Base-by-base conservation (phyloP, 257 asterid genomes). In the Salvia miltiorrhiza region DNA sequence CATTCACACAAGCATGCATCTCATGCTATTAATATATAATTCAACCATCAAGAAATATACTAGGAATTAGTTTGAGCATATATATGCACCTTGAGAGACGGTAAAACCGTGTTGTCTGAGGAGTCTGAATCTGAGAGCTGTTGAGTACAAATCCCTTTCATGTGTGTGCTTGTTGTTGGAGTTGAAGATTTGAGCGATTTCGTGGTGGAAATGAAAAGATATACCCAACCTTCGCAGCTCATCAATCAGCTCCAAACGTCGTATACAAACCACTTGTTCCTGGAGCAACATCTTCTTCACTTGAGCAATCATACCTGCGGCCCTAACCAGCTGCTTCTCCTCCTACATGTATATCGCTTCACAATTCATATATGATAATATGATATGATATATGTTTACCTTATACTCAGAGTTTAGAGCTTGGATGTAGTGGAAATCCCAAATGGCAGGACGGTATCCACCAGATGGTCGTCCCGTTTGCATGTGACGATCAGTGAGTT, bases 121-220 rank as follows among this genome's bases (percentile, higher is more conserved):
- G 47, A 65, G 45, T 65, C 48, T 48, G 58, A 65, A 65, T 32
- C 13, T 0, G 6, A 65, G 61, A 32, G 61, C 24, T 17, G 60
- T 48, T 0, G 71, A 65, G 49, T 65, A 65, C 60, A 65, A 48
- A n/a, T n/a, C n/a, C n/a, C n/a, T n/a, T n/a, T n/a, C n/a, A 65
- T 65, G 61, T 7, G 16, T 9, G 2, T 7, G 11, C 7, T 4
- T 57, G 4, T 43, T 7, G 7, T 2, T 7, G 0, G 23, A 43
- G 0, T 14, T 65, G 2, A 65, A 47, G 60, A 49, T 48, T 11
- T 11, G 48, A 0, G 1, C 0, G 49, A 65, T 65, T 47, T 65
- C 30, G 5, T 19, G 2, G 4, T 49, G 33, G 5, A 65, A 65
- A 5, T 65, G 71, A 9, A 7, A 48, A 11, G 71, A 65, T 28